Evolutionary conservation across 1,284 basidiomycete genomes (phyloP), one percentile per base, ranked within the genome.

Genomic region (Pseudozyma sp.): DNA sequence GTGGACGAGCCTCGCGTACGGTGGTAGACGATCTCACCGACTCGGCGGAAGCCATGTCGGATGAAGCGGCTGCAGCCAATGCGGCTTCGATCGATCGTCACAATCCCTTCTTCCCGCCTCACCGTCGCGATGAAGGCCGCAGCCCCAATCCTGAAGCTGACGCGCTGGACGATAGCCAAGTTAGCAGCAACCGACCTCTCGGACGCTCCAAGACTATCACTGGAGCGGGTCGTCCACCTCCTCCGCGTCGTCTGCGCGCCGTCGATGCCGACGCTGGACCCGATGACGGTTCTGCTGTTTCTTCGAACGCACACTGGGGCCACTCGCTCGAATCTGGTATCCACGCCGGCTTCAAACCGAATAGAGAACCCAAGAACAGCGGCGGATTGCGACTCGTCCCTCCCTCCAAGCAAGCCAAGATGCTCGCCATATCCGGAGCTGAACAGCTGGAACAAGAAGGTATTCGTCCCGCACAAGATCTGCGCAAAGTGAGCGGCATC

Each of bases 61-160:
- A 76, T 55, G 71, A 81, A 40, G 77, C 59, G 5, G 76, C 78
- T 11, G 78, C 74, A 1, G 71, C 73, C 40, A 74, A 74, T 12
- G 81, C 79, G 2, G 79, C 78, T 0, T 77, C 72, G 40, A 81
- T 83, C 53, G 79, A 83, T 49, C 77, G 81, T 14, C 66, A 78
- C 64, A 78, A 81, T 19, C 81, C 82, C 12, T 83, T 83, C 69
- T 79, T 83, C 59, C 70, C 71, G 12, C 77, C 74, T 12, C 70
- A 76, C 50, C 50, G 64, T 12, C 68, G 79, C 16, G 79, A 82
- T 43, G 61, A 70, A 51, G 63, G 76, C 36, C 50, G 71, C 42
- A 59, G 59, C 39, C 55, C 59, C 25, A 39, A 52, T 10, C 50
- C 59, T 5, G 59, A 21, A 16, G 42, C 21, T 9, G 53, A 43